These are phyloP conservation scores for Neohortaea acidophila DNA, from an alignment of 495 filamentous ascomycete species.

Conservation along the genomic window DNA sequence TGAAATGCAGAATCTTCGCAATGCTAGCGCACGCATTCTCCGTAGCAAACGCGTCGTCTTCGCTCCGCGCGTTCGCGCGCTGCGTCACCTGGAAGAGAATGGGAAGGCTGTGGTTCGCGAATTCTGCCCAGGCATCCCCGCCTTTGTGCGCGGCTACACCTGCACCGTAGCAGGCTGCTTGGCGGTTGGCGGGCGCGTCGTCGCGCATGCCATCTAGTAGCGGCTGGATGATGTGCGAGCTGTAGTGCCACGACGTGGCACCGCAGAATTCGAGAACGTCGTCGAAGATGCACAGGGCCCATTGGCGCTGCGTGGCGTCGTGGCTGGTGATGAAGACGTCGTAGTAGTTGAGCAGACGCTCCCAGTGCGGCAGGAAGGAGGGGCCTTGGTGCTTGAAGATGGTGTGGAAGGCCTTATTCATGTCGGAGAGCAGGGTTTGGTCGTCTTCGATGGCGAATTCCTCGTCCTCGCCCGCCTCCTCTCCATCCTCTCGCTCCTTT, in stretches of 20 bases:
- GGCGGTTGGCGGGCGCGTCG: constrained; percentile 74
- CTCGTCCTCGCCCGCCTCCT: constrained; percentile 66
- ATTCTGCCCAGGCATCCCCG: constrained; percentile 66
- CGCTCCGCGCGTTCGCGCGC: constrained; percentile 61
- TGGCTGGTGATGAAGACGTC: constrained; percentile 64
- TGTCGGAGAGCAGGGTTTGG: constrained; percentile 89
- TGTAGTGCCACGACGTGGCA: constrained; percentile 64
- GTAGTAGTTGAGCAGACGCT: constrained; percentile 69
- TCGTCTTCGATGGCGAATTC: constrained; percentile 93
- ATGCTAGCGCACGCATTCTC: constrained; percentile 96
- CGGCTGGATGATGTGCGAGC: constrained; percentile 68
- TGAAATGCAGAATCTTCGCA: constrained; percentile 89
- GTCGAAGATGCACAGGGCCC: constrained; percentile 97
- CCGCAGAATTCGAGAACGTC: constrained; percentile 97
- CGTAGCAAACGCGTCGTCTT: constrained; percentile 92
- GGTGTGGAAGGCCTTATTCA: constrained; percentile 99
- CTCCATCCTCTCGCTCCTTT: constrained; percentile 57
- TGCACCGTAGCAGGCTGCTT: constrained; percentile 91
- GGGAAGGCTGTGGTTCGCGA: constrained; percentile 62
- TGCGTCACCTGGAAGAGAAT: constrained; percentile 71
- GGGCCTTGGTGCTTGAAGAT: constrained; percentile 92
- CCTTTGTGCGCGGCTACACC: constrained; percentile 92
- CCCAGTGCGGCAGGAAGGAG: constrained; percentile 74
- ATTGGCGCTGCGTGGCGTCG: constrained; percentile 89
- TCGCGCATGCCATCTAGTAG: constrained; percentile 74